Evolutionary conservation across 2,329 filamentous ascomycete species (phyloP).

Genomic region (Escovopsis sp.): DNA sequence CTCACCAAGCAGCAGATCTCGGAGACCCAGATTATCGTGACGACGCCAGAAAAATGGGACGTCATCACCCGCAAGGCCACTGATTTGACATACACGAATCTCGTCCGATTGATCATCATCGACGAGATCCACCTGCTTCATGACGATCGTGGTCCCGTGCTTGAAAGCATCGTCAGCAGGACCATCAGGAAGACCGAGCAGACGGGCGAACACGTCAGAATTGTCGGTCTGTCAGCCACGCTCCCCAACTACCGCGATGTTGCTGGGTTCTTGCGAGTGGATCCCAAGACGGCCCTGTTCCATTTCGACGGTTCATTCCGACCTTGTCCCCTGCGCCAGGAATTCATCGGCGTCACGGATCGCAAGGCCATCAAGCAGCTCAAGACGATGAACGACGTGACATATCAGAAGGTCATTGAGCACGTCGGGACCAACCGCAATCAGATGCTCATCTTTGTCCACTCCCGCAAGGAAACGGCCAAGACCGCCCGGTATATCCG

Average conservation of each 20-base stretch:
- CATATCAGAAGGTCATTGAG: constrained; percentile 92
- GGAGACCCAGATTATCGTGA: constrained; percentile 95
- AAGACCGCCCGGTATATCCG: constrained; percentile 94
- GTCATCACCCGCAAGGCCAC: constrained; percentile 97
- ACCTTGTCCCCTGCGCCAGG: constrained; percentile 87
- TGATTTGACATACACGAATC: constrained; percentile 88
- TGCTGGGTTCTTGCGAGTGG: constrained; percentile 84
- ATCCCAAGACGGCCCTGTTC: constrained; percentile 73
- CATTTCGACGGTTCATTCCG: constrained; percentile 92
- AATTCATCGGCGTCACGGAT: constrained; percentile 94
- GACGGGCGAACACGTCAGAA: constrained; percentile 80
- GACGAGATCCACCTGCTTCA: constrained; percentile 97
- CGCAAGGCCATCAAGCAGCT: constrained; percentile 98
- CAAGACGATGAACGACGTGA: constrained; percentile 98
- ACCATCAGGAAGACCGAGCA: constrained; percentile 89
- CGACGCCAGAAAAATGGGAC: constrained; percentile 97
- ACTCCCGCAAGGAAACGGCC: constrained; percentile 93
- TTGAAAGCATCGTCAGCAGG: constrained; percentile 92
- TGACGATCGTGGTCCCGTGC: constrained; percentile 88
- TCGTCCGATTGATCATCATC: constrained; percentile 92
- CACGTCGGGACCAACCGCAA: constrained; percentile 87
- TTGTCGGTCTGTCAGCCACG: constrained; percentile 87
- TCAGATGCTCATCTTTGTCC: constrained; percentile 98
- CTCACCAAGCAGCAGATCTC: constrained; percentile 97
- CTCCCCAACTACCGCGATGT: constrained; percentile 95